Base-by-base conservation (phyloP, 1,139 yeast species). In the Geotrichum fermentans region DNA sequence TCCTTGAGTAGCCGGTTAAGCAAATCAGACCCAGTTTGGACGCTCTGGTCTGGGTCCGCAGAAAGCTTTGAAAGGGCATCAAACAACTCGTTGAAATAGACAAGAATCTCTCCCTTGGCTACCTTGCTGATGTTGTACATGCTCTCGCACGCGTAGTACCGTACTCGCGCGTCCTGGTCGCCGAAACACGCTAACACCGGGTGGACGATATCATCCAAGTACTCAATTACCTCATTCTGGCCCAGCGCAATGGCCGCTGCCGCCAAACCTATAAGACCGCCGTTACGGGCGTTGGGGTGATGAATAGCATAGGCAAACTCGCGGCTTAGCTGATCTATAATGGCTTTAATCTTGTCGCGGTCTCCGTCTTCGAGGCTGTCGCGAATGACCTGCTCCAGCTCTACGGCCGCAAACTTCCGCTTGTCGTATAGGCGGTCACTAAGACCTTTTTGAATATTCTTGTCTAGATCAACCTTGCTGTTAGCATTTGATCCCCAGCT, bases 131-230 rank as follows among this genome's bases (percentile, higher is more conserved):
- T 90, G 67, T 94, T 94, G 68, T 94, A 94, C 56, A 94, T 74
- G 40, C 96, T 85, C 64, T 94, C 99, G 69, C 98, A 92, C 0
- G 98, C 97, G 66, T 90, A 94, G 61, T 94, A 94, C 47, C 99
- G 74, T 7, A 94, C 97, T 56, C 96, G 78, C 8, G 97, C 95
- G 63, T 94, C 97, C 52, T 94, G 96, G 62, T 94, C 98, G 49
- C 95, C 90, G 65, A 94, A 94, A 53, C 97, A 92, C 0, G 97
- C 94, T 59, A 94, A 73, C 17, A 94, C 96, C 0, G 99, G 97
- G 53, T 86, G 94, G 53, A 92, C 80, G 54, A 94, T 90, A 51
- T 83, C 87, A 52, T 88, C 94, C 47, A 94, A 70, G 61, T 88
- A 92, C 53, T 74, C 62, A 20, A 87, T 80, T 43, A 85, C 78